Evolutionary conservation across 345 rosid species (phyloP).

Genomic region (Arabidopsis thaliana): TAIR10.1 NC_003070.9:421501-422000

Average conservation of each 20-base stretch:
- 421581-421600: conserved; percentile 38
- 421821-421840: conserved; percentile 51
- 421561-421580: conserved; percentile 32
- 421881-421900: conserved; percentile 57
- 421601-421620: conserved; percentile 34
- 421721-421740: conserved; percentile 54
- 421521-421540: conserved; percentile 45
- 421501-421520: conserved; percentile 3
- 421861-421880: conserved; percentile 61
- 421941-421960: neutral
- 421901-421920: conserved; percentile 61
- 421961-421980: conserved; percentile 42
- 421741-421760: conserved; percentile 63
- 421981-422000: conserved; percentile 65
- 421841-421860: conserved; percentile 63
- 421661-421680: neutral
- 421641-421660: neutral
- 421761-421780: conserved; percentile 55
- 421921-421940: conserved; percentile 10
- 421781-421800: conserved; percentile 47
- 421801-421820: conserved; percentile 58
- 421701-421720: neutral
- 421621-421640: conserved; percentile 33
- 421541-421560: conserved; percentile 49
- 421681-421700: neutral